phyloP scores from a whole-genome alignment of 2,329 filamentous ascomycete species.

The Penicillium sp. region DNA sequence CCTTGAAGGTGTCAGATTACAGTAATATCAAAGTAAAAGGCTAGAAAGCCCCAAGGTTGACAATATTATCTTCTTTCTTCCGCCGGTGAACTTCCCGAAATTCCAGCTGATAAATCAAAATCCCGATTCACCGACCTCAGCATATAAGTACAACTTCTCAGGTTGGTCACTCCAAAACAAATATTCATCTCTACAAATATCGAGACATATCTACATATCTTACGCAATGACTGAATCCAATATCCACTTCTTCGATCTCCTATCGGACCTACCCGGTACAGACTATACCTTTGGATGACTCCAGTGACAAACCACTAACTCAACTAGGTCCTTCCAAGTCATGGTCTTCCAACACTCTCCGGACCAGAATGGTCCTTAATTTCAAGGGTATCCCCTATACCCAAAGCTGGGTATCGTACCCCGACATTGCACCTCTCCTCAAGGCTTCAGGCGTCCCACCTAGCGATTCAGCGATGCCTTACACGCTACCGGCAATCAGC shows the following conservation, averaged over 20 bases:
- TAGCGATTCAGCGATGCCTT: conserved; percentile 14
- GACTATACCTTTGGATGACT: background rate
- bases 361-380: conserved; percentile 25
- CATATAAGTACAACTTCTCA: too few species aligned
- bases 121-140: background rate
- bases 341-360: conserved; percentile 31
- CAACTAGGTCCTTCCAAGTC: conserved; percentile 28
- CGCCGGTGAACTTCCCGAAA: background rate
- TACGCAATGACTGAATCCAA: conserved; percentile 20
- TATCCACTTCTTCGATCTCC: conserved; percentile 37
- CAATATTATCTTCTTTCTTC: background rate
- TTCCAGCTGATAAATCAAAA: conserved; percentile 6
- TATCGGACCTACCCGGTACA: conserved; percentile 28
- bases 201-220: too few species aligned
- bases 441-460: conserved; percentile 24
- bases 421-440: conserved; percentile 30
- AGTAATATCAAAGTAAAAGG: too few species aligned
- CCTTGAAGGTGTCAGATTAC: too few species aligned
- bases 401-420: conserved; percentile 27
- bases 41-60: background rate
- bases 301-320: background rate
- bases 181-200: too few species aligned
- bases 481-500: conserved; percentile 36
- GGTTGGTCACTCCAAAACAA: too few species aligned
- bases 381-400: conserved; percentile 31